Conservation (phyloP, 106 monocot genomes). For the Dioscorea dumetorum region DNA sequence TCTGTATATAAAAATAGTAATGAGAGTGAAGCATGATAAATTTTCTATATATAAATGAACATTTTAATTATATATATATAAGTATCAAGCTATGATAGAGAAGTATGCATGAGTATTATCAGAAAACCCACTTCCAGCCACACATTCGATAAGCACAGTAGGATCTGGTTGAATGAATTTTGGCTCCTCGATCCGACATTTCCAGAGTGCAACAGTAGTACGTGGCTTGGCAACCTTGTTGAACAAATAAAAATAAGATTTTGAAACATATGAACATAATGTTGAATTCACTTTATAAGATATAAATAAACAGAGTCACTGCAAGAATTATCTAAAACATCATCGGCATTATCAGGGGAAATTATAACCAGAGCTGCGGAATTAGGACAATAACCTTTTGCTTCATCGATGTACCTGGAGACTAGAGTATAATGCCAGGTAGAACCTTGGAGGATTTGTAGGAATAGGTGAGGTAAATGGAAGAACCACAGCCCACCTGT, state of each 20-base stretch:
- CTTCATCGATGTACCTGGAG: conserved; percentile 42
- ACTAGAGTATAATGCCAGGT: conserved; percentile 71
- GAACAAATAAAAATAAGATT: background rate
- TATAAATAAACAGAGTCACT: no score
- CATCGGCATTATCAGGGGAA: no score
- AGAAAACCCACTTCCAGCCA: conserved; percentile 44
- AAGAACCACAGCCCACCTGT: conserved; percentile 81
- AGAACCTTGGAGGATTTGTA: conserved; percentile 52
- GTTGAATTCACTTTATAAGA: no score
- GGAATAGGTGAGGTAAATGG: conserved; percentile 62
- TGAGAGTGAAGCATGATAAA: no score
- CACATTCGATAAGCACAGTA: conserved; percentile 60
- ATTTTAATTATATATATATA: no score
- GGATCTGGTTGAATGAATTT: conserved; percentile 64
- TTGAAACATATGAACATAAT: background rate
- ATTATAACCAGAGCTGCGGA: background rate
- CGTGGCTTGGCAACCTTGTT: conserved; percentile 55
- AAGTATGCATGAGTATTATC: no score
- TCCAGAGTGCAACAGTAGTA: conserved; percentile 55
- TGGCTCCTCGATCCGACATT: conserved; percentile 57
- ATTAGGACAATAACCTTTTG: background rate
- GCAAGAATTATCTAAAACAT: no score
- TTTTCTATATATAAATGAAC: no score
- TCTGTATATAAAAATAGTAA: conserved; percentile 21
- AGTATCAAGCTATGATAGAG: no score